Evolutionary conservation across 1,139 yeast genomes (phyloP), one percentile per base, ranked within the genome.

Genomic region (Lodderomyces beijingensis): DNA sequence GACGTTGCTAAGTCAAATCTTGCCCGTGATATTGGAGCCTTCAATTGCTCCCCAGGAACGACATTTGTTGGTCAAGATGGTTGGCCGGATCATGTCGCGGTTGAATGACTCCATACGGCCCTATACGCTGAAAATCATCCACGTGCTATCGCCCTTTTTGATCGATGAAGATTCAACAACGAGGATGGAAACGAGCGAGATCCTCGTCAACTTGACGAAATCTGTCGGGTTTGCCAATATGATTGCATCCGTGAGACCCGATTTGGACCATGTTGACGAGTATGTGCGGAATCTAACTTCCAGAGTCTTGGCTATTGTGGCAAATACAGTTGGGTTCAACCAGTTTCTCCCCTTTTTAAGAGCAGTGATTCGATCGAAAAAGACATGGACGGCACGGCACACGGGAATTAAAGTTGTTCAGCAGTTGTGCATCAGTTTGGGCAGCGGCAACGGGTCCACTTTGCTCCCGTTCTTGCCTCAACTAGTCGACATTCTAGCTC

Each of bases 201-300:
- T 88, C 18, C 74, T 89, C 9, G 70, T 91, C 0, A 80, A 74
- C 43, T 59, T 89, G 20, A 64, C 95, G 5, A 80, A 79, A 47
- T 86, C 94, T 2, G 91, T 86, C 2, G 98, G 98, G 0, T 57
- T 89, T 25, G 75, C 87, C 0, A 79, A 77, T 29, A 81, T 88
- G 75, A 75, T 91, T 20, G 68, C 87, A 2, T 75, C 81, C 1
- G 63, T 89, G 54, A 69, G 95, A 36, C 88, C 94, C 0, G 94
- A 87, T 54, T 71, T 91, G 25, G 95, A 84, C 45, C 79, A 82
- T 46, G 74, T 72, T 8, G 96, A 89, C 50, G 96, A 89, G 45
- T 81, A 79, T 46, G 78, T 84, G 4, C 66, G 97, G 35, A 83
- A 83, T 46, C 67, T 80, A 1, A 80, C 95, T 0, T 77, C 96